These are phyloP conservation scores for Daldinia decipiens DNA, from an alignment of 495 filamentous ascomycete genomes.

Conservation along the genomic window DNA sequence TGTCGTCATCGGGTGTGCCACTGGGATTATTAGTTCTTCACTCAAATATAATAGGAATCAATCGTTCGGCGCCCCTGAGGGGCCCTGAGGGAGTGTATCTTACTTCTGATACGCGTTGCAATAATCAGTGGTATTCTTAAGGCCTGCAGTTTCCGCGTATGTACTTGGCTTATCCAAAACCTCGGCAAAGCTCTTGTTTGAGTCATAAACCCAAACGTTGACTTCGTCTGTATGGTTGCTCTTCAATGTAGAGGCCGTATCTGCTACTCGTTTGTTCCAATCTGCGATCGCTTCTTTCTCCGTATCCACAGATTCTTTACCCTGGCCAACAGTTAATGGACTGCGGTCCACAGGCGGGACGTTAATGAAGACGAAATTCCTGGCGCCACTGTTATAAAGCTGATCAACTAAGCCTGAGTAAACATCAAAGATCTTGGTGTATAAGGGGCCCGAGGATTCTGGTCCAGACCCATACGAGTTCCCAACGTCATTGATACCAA, in stretches of 20 bases:
- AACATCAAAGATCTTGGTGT: constrained; percentile 64
- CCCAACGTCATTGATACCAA: constrained; percentile 84
- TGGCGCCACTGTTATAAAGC: constrained; percentile 70
- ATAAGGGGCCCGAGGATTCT: constrained; percentile 51
- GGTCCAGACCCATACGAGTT: constrained; percentile 67
- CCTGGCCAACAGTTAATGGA: constrained; percentile 60
- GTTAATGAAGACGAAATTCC: constrained; percentile 79
- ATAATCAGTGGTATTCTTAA: constrained; percentile 65
- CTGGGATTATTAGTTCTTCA: constrained; percentile 45
- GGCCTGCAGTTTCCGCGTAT: constrained; percentile 56
- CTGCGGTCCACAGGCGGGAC: constrained; percentile 78
- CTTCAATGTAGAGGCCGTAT: constrained; percentile 52
- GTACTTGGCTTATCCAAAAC: constrained; percentile 64
- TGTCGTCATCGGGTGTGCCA: constrained; percentile 63
- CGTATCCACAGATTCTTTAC: constrained; percentile 34
- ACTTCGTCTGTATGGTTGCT: constrained; percentile 48
- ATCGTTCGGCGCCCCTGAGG: background rate
- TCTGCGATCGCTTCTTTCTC: constrained; percentile 53
- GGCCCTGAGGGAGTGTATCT: constrained; percentile 34
- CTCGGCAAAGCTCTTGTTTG: constrained; percentile 60
- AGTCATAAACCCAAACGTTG: constrained; percentile 59
- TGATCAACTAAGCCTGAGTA: constrained; percentile 66
- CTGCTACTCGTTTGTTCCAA: constrained; percentile 53
- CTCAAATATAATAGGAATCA: background rate
- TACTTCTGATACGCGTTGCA: constrained; percentile 67